A percentile compares a stretch with the other conserved stretches of the same genome.
phyloP scores from a whole-genome alignment of 1,139 yeast species.

The Fermentozyma sake region DNA sequence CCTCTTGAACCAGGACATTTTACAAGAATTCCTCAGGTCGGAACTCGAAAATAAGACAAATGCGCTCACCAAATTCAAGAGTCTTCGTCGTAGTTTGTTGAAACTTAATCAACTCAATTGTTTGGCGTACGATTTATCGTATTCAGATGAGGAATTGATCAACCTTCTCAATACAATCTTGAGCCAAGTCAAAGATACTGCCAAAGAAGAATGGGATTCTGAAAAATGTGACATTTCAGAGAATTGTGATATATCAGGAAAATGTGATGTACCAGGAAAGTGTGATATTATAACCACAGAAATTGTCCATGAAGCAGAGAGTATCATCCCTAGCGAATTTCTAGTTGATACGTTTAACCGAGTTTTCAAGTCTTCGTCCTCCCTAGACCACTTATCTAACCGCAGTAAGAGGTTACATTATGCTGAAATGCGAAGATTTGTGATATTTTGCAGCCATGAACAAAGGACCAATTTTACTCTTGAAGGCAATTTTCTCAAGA shows the following conservation, averaged over 20 bases:
- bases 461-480: neutral
- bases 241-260: neutral
- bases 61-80: slow-evolving; percentile 3
- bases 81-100: slow-evolving; percentile 5
- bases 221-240: neutral
- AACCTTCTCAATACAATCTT: slow-evolving; percentile 1
- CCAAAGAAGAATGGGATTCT: neutral
- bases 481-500: neutral
- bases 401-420: slow-evolving; percentile 2
- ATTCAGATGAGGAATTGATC: slow-evolving; percentile 1
- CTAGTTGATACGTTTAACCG: too few relatives aligned
- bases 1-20: slow-evolving; percentile 1
- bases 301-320: too few relatives aligned
- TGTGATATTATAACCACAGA: too few relatives aligned
- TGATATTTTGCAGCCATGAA: slow-evolving; percentile 1
- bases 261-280: too few relatives aligned
- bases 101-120: slow-evolving; percentile 4
- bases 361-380: too few relatives aligned
- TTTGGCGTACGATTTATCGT: slow-evolving; percentile 2
- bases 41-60: slow-evolving; percentile 2
- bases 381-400: slow-evolving; percentile 1
- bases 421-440: slow-evolving; percentile 2
- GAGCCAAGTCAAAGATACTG: neutral
- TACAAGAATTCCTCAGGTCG: slow-evolving; percentile 2
- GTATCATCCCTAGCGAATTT: too few relatives aligned